Evolutionary conservation across 108 stramenopile species (phyloP).

Genomic region (Cyclostephanos tholiformis): DNA sequence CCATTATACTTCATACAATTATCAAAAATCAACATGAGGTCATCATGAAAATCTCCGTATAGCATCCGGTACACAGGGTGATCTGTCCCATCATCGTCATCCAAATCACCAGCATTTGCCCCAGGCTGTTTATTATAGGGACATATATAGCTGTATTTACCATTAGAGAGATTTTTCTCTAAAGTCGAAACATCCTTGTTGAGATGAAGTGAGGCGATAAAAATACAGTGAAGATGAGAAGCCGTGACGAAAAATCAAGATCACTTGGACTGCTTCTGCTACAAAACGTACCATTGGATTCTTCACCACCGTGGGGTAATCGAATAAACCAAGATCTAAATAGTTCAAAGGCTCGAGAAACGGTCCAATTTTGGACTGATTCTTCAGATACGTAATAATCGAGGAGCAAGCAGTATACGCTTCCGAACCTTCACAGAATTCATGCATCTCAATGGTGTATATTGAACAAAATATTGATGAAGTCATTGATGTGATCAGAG

Average conservation of each 20-base stretch:
- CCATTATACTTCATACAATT: conserved; percentile 86
- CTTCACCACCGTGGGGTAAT: conserved; percentile 87
- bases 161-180: conserved; percentile 70
- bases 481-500: conserved; percentile 10
- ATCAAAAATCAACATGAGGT: conserved; percentile 81
- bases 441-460: conserved; percentile 70
- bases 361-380: conserved; percentile 58
- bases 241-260: no score
- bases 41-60: conserved; percentile 74
- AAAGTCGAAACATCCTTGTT: conserved; percentile 79
- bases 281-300: conserved; percentile 79
- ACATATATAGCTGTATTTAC: conserved; percentile 73
- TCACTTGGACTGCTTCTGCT: no score
- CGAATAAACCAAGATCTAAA: conserved; percentile 45
- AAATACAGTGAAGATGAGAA: no score
- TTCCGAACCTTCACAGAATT: conserved; percentile 64
- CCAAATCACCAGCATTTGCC: conserved; percentile 28
- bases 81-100: conserved; percentile 27
- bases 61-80: conserved; percentile 65
- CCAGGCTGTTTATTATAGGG: conserved; percentile 40
- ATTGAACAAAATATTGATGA: conserved; percentile 13
- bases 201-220: background rate
- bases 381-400: conserved; percentile 56
- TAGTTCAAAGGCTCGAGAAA: conserved; percentile 85
- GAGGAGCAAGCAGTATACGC: conserved; percentile 67